These are phyloP conservation scores for Closterium sp. DNA, from an alignment of 139 green algal species.

Conservation along the genomic window DNA sequence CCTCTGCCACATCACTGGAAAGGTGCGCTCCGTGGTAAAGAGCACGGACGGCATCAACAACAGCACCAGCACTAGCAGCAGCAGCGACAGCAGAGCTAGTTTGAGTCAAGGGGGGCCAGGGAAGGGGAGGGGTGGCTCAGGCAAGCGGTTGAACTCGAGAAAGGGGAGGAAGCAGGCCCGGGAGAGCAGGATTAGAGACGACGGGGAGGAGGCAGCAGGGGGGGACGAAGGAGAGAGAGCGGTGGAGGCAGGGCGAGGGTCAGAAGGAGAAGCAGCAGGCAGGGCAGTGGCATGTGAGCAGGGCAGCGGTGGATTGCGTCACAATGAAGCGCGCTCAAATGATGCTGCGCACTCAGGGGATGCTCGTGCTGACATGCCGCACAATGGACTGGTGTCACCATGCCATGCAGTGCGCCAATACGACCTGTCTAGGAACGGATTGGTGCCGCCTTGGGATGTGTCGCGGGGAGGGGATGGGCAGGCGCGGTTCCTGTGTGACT, in stretches of 20 bases:
- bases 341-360: too few species aligned
- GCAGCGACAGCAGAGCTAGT: neutral
- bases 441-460: slow-evolving; percentile 8
- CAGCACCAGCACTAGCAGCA: neutral
- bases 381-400: too few species aligned
- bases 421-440: neutral
- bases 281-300: too few species aligned
- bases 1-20: neutral
- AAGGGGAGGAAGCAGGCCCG: neutral
- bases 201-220: neutral
- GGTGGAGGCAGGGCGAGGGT: neutral
- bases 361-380: too few species aligned
- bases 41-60: neutral
- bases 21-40: neutral
- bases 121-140: neutral
- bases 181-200: neutral
- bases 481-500: slow-evolving; percentile 39
- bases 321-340: too few species aligned
- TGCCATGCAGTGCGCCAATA: neutral
- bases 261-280: neutral
- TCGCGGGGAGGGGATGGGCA: slow-evolving; percentile 11
- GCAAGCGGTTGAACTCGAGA: neutral
- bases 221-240: neutral
- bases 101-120: neutral
- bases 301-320: too few species aligned